Evolutionary conservation across 495 filamentous ascomycete species (phyloP).

Genomic region (Aspergillus biplanus): DNA sequence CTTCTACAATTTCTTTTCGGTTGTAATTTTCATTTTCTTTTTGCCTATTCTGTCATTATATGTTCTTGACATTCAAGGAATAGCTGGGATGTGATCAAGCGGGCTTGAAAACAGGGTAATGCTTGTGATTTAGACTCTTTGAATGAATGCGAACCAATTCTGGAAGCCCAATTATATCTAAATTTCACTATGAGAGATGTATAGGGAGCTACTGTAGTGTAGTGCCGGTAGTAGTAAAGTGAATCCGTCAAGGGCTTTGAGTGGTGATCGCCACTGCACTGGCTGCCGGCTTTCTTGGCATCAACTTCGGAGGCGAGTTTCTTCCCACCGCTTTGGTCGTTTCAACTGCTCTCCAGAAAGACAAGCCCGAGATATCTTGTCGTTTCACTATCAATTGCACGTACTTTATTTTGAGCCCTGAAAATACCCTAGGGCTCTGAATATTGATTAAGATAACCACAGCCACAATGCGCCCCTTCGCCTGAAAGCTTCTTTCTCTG

Average conservation of each 20-base stretch:
- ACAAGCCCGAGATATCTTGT: background rate
- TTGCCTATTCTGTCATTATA: slow-evolving; percentile 18
- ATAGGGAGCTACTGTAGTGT: background rate
- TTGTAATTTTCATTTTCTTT: slow-evolving; percentile 25
- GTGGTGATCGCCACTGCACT: slow-evolving; percentile 5
- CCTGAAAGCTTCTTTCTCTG: background rate
- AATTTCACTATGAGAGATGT: background rate
- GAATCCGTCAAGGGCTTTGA: background rate
- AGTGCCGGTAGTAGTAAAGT: no score
- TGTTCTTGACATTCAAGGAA: slow-evolving; percentile 23
- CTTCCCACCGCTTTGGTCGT: slow-evolving; percentile 1
- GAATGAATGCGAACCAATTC: slow-evolving; percentile 22
- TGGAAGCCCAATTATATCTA: slow-evolving; percentile 12
- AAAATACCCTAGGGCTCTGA: background rate
- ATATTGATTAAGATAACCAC: background rate
- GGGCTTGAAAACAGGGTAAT: slow-evolving; percentile 32
- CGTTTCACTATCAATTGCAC: background rate
- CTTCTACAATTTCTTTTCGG: slow-evolving; percentile 21
- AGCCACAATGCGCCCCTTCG: background rate
- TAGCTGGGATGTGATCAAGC: slow-evolving; percentile 31
- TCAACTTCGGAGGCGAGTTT: slow-evolving; percentile 13
- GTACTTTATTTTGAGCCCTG: background rate
- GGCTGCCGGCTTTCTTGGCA: slow-evolving; percentile 23
- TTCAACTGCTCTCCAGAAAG: background rate
- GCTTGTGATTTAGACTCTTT: slow-evolving; percentile 31